Base-by-base conservation (phyloP, 169 alveolate species). In the Perkinsus chesapeaki region DNA sequence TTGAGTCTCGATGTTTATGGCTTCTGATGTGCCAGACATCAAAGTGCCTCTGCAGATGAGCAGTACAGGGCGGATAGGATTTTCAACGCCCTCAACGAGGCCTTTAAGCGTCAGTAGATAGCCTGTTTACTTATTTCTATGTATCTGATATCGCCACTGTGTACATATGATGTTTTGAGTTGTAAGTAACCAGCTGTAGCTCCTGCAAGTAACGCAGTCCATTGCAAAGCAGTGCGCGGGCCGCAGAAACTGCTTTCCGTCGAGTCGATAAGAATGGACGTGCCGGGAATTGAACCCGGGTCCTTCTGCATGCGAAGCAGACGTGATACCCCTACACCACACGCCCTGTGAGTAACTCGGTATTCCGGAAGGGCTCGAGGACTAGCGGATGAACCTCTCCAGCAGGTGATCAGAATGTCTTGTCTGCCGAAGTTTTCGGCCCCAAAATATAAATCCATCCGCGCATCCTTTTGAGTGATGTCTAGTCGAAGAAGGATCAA, bases 151-250 rank as follows among this genome's bases (percentile, higher is more conserved):
- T 34, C 12, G 12, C 27, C 31, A 60, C 31, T 60, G 31, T 60
- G 82, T 1, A 60, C 0, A 34, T 0, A 5, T 0, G 31, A 5
- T 9, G 82, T 60, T 60, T 34, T 16, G 82, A 12, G 82, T 60
- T 60, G 31, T 60, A 7, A 60, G 37, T 23, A 60, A 43, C 60
- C 23, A 43, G 60, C 60, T 16, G 82, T 60, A 34, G 12, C 36
- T 60, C 82, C 3, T n/a, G n/a, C n/a, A n/a, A n/a, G n/a, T n/a
- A n/a, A n/a, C n/a, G n/a, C n/a, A n/a, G n/a, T n/a, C n/a, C n/a
- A n/a, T n/a, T 60, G 82, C 82, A 34, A 60, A 60, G 82, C 82
- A 60, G 82, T n/a, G n/a, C n/a, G n/a, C n/a, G n/a, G n/a, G n/a
- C n/a, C n/a, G n/a, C n/a, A n/a, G n/a, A n/a, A n/a, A n/a, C n/a